Conservation (phyloP, 2,329 filamentous ascomycete species). For the Penicillium vulpinum region DNA sequence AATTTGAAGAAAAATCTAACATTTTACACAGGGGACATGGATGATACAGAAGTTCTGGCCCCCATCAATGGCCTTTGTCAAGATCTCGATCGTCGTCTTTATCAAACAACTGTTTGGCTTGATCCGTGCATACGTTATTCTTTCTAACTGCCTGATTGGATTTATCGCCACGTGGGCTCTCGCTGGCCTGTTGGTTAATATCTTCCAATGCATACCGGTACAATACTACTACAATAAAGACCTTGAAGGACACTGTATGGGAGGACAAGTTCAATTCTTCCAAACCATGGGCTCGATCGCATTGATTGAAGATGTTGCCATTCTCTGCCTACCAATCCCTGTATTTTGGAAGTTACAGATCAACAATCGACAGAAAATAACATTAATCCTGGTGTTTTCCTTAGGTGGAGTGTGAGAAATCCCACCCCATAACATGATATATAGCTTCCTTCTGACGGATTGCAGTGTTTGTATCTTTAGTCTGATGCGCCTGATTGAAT, state of each 20-base stretch:
- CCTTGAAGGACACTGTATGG: conserved; percentile 20
- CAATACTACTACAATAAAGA: conserved; percentile 21
- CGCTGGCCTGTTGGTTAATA: conserved; percentile 19
- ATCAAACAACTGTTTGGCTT: conserved; percentile 16
- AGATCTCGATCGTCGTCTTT: conserved; percentile 22
- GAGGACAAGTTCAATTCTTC: conserved; percentile 17
- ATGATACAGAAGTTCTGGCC: conserved; percentile 24
- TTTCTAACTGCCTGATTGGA: not conserved
- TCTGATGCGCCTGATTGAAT: not conserved
- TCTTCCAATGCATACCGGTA: conserved; percentile 22
- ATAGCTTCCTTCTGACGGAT: not conserved
- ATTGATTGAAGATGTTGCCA: conserved; percentile 18
- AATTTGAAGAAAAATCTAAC: not conserved
- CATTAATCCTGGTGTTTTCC: not conserved
- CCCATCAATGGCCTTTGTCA: conserved; percentile 17
- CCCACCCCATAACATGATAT: not conserved
- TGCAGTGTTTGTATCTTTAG: not conserved
- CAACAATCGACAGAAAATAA: not conserved
- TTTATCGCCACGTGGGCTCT: conserved; percentile 18
- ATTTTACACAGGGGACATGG: conserved; percentile 9
- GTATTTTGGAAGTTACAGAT: conserved; percentile 22
- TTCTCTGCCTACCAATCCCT: conserved; percentile 19
- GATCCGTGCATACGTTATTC: not conserved
- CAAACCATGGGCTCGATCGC: conserved; percentile 16
- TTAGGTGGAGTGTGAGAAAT: not conserved